Evolutionary conservation across 805 yeast species (phyloP).

Genomic region (Maudiozyma serrabonitensis): DNA sequence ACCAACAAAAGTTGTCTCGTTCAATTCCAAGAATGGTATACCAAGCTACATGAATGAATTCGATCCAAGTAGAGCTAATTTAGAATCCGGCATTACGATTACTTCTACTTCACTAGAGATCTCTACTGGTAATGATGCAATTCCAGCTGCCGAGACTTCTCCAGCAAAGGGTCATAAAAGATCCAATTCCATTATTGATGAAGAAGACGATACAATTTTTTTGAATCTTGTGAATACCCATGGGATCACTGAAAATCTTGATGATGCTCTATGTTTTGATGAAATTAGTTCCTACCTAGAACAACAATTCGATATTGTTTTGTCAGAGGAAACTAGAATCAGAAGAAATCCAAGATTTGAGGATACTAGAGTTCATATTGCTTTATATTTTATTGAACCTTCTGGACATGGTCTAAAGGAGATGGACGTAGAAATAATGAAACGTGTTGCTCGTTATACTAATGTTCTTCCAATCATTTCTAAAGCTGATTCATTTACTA

Average conservation of each 20-base stretch:
- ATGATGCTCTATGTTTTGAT: slow-evolving; percentile 55
- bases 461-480: slow-evolving; percentile 65
- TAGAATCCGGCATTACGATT: slow-evolving; percentile 69
- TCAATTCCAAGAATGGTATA: slow-evolving; percentile 53
- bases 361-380: slow-evolving; percentile 68
- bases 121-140: slow-evolving; percentile 11
- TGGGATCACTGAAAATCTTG: slow-evolving; percentile 71
- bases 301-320: slow-evolving; percentile 67
- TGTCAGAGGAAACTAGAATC: slow-evolving; percentile 81
- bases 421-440: slow-evolving; percentile 64
- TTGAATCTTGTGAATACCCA: slow-evolving; percentile 63
- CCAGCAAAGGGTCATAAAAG: background rate
- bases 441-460: slow-evolving; percentile 57
- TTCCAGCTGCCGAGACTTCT: background rate
- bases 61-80: slow-evolving; percentile 48
- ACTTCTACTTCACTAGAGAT: slow-evolving; percentile 35
- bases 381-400: slow-evolving; percentile 64
- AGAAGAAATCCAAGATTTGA: slow-evolving; percentile 75
- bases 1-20: slow-evolving; percentile 37
- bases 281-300: slow-evolving; percentile 61
- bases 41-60: slow-evolving; percentile 50
- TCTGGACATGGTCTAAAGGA: slow-evolving; percentile 74
- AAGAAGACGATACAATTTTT: slow-evolving; percentile 33
- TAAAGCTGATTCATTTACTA: slow-evolving; percentile 64
- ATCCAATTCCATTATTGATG: slow-evolving; percentile 1